These are phyloP conservation scores for Firmiana major DNA, from an alignment of 345 rosid genomes.

Conservation along the genomic window DNA sequence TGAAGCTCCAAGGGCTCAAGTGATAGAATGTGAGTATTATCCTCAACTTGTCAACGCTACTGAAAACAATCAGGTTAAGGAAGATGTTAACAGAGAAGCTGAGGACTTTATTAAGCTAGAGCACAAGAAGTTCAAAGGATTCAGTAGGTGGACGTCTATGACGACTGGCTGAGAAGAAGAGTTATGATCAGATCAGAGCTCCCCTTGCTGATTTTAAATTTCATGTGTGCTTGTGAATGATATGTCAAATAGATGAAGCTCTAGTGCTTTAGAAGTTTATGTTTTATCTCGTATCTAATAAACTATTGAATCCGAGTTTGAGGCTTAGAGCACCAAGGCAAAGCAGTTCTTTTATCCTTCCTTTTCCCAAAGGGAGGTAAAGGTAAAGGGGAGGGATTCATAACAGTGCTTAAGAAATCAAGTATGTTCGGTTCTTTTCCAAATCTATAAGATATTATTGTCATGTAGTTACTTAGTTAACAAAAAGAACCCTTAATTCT, in stretches of 20 bases:
- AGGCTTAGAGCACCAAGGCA: not conserved
- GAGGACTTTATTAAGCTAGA: constrained; percentile 54
- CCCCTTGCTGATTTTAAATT: not conserved
- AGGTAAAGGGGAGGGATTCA: too few species aligned
- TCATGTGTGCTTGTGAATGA: too few species aligned
- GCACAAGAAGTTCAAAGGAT: constrained; percentile 48
- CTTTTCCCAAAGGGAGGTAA: too few species aligned
- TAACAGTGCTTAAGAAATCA: too few species aligned
- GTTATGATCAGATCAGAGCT: not conserved
- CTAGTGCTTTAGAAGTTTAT: not conserved
- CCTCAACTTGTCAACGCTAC: not conserved
- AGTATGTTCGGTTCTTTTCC: too few species aligned
- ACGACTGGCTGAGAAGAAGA: not conserved
- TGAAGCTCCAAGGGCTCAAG: constrained; percentile 6
- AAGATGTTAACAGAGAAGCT: constrained; percentile 55
- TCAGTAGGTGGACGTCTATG: constrained; percentile 15
- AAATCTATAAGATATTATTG: too few species aligned
- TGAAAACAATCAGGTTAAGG: not conserved
- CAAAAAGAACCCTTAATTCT: not conserved
- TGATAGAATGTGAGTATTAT: not conserved
- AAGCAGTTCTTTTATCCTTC: not conserved
- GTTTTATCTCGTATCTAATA: too few species aligned
- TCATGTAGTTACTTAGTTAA: not conserved
- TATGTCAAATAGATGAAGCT: too few species aligned
- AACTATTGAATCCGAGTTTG: not conserved